These are phyloP conservation scores for Pythium scleroteichum DNA, from an alignment of 352 stramenopile species.

Conservation along the genomic window DNA sequence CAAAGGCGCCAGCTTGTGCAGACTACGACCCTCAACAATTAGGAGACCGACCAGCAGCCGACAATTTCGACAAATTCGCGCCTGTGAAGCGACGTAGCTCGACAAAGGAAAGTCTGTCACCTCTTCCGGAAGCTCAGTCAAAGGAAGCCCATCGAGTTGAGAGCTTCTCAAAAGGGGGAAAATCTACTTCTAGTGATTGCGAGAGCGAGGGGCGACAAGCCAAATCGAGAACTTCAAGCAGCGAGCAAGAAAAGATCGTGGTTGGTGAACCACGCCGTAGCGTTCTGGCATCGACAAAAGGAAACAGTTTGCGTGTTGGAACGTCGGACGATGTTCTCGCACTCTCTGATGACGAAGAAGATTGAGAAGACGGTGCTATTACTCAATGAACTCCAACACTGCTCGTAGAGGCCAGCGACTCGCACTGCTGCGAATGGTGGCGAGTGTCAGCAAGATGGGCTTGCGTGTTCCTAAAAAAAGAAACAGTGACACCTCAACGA, in stretches of 20 bases:
- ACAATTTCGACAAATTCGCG: constrained; percentile 22
- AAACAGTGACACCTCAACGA: too few species aligned
- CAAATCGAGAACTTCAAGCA: not conserved
- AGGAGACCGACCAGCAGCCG: not conserved
- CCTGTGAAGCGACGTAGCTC: constrained; percentile 26
- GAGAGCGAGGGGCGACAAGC: constrained; percentile 7
- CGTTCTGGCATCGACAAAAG: constrained; percentile 12
- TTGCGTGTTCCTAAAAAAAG: too few species aligned
- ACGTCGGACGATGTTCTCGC: constrained; percentile 25
- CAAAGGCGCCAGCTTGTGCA: not conserved
- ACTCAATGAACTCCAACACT: too few species aligned
- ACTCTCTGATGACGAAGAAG: constrained; percentile 29
- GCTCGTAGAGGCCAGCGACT: too few species aligned
- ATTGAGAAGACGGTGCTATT: too few species aligned
- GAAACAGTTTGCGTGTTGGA: not conserved
- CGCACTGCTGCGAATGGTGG: too few species aligned
- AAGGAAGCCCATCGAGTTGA: constrained; percentile 10
- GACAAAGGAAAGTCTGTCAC: constrained; percentile 7
- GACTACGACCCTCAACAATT: not conserved
- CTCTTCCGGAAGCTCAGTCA: not conserved
- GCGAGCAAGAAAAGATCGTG: not conserved
- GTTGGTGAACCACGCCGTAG: not conserved
- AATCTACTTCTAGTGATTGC: constrained; percentile 14
- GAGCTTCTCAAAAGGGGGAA: not conserved
- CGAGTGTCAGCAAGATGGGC: too few species aligned